phyloP scores from a whole-genome alignment of 371 early-diverging fungal species.

The Neoconidiobolus thromboides region DNA sequence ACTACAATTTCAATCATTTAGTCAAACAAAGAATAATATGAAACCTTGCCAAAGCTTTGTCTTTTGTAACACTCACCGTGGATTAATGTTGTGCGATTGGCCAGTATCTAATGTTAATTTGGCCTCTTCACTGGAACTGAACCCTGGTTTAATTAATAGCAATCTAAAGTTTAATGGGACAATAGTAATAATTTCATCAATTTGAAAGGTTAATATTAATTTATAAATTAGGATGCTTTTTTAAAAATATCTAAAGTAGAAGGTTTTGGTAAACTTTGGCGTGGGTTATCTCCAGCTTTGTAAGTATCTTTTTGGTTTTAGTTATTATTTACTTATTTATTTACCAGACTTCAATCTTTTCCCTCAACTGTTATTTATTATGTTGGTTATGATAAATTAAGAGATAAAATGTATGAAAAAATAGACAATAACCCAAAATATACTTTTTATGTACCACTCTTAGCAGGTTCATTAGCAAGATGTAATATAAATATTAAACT shows the following conservation, averaged over 20 bases:
- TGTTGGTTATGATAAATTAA: slow-evolving; percentile 76
- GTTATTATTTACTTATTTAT: neutral
- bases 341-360: slow-evolving; percentile 45
- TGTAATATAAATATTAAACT: slow-evolving; percentile 20
- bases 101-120: neutral
- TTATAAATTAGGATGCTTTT: slow-evolving; percentile 39
- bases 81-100: slow-evolving; percentile 11
- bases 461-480: slow-evolving; percentile 64
- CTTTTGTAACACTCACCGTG: slow-evolving; percentile 5
- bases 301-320: slow-evolving; percentile 5
- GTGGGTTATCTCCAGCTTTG: slow-evolving; percentile 71
- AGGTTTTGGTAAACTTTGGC: slow-evolving; percentile 60
- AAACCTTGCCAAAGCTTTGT: neutral
- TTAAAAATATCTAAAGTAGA: slow-evolving; percentile 58
- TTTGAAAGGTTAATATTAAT: neutral
- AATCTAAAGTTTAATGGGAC: slow-evolving; percentile 4
- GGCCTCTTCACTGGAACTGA: slow-evolving; percentile 7
- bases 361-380: slow-evolving; percentile 88
- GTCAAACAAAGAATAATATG: too few relatives aligned
- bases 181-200: neutral
- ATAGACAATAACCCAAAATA: neutral
- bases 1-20: slow-evolving; percentile 12
- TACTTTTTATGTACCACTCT: slow-evolving; percentile 36
- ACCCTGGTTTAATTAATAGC: too few relatives aligned
- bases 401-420: slow-evolving; percentile 25